Percentiles rank a stretch among this genome's conserved stretches.
Conservation (phyloP, 2,329 filamentous ascomycete species). For the Aureobasidium pullulans region DNA sequence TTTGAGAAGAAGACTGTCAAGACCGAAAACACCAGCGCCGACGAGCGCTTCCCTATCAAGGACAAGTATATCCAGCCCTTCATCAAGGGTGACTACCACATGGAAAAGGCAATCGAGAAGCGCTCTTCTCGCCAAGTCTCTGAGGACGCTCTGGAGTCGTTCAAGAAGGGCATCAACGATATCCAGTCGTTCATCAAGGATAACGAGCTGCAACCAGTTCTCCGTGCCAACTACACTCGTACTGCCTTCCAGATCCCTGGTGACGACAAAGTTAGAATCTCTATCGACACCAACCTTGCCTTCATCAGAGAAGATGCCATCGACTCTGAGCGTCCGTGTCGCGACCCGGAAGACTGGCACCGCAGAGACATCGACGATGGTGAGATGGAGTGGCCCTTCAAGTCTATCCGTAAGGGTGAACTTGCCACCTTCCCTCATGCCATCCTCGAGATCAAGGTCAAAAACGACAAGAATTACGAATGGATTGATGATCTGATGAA, state of each 20-base stretch:
- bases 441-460: slow-evolving; percentile 84
- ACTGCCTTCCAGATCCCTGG: slow-evolving; percentile 95
- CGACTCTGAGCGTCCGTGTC: slow-evolving; percentile 76
- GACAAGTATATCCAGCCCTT: slow-evolving; percentile 89
- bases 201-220: slow-evolving; percentile 70
- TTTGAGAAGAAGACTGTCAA: slow-evolving; percentile 85
- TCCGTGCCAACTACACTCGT: slow-evolving; percentile 87
- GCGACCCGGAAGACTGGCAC: slow-evolving; percentile 85
- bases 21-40: slow-evolving; percentile 67
- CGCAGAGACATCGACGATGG: slow-evolving; percentile 78
- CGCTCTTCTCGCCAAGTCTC: slow-evolving; percentile 68
- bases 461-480: slow-evolving; percentile 59
- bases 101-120: slow-evolving; percentile 85
- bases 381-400: slow-evolving; percentile 81
- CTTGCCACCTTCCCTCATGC: slow-evolving; percentile 86
- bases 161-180: slow-evolving; percentile 64
- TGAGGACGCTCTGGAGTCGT: slow-evolving; percentile 57
- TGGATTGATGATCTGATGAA: slow-evolving; percentile 91
- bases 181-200: slow-evolving; percentile 76
- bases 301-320: slow-evolving; percentile 72
- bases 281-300: slow-evolving; percentile 85
- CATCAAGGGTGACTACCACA: slow-evolving; percentile 76
- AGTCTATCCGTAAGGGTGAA: slow-evolving; percentile 80
- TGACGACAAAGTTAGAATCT: slow-evolving; percentile 83
- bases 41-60: slow-evolving; percentile 78